A percentile compares a stretch with the other conserved stretches of the same genome.
Evolutionary conservation across 2,329 filamentous ascomycete species (phyloP).

Genomic region (Xenoacremonium recifei): DNA sequence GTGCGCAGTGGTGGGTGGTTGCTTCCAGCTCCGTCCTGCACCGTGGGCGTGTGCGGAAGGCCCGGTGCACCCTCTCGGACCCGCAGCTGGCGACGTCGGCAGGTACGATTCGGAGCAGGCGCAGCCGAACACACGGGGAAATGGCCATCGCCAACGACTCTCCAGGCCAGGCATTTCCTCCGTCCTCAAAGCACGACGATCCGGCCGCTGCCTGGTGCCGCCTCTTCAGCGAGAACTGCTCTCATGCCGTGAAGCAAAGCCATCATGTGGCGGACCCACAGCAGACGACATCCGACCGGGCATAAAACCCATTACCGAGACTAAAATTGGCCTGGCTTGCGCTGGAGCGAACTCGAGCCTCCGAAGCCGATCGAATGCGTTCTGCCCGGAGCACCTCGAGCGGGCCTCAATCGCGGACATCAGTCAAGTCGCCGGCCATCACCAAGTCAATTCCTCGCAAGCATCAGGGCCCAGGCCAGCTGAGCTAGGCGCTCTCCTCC

Average conservation of each 20-base stretch:
- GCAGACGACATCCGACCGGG: constrained; percentile 33
- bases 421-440: too few species aligned
- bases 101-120: not conserved
- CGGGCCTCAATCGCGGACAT: not conserved
- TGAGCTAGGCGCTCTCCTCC: too few species aligned
- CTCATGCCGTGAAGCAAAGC: constrained; percentile 23
- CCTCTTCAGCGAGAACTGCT: constrained; percentile 16
- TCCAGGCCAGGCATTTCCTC: not conserved
- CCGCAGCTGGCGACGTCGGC: constrained; percentile 15
- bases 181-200: not conserved
- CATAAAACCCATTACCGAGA: constrained; percentile 24
- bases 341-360: not conserved
- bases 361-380: too few species aligned
- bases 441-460: too few species aligned
- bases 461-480: too few species aligned
- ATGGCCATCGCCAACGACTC: not conserved
- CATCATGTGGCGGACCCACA: constrained; percentile 30
- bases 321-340: constrained; percentile 3
- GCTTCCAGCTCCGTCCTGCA: too few species aligned
- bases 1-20: constrained; percentile 14
- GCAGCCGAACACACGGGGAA: not conserved
- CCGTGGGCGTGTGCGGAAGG: constrained; percentile 14
- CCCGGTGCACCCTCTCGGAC: constrained; percentile 26
- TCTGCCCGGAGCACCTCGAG: not conserved
- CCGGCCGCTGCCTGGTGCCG: constrained; percentile 10